Evolutionary conservation across 1,284 basidiomycete species (phyloP), one percentile per base, ranked within the genome.

Genomic region (Volvariella volvacea): DNA sequence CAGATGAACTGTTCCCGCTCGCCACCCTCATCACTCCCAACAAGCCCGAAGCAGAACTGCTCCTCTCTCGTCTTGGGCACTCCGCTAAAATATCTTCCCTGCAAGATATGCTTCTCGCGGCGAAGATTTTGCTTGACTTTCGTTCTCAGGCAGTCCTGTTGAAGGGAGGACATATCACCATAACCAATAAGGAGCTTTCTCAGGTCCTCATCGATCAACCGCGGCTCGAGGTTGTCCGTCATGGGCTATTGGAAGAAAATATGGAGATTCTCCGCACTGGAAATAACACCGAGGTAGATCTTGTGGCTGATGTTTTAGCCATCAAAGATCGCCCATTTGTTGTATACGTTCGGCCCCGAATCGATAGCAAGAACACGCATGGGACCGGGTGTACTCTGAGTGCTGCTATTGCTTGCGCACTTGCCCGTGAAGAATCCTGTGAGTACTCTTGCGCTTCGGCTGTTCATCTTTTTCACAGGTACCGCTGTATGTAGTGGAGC

Each of bases 381-480:
- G 94, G 94, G 1, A 97, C 94, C 0, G 94, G 94, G 1, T 98
- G 93, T 60, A 97, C 94, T 0, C 71, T 97, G 7, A 87, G 84
- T 32, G 83, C 92, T 0, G 90, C 92, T 0, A 73, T 96, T 12
- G 83, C 87, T 1, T 83, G 82, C 42, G 71, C 72, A 17, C 65
- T 92, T 10, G 82, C 77, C 0, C 67, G 69, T 31, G 82, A 82
- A 30, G 53, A 56, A 10, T 54, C 58, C 1, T 54, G 83, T 82
- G 53, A 59, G 73, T 66, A 37, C 3, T 36, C 34, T 20, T 6
- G 15, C 15, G 15, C 34, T 28, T 12, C 2, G 15, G 16, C 9
- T 15, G 16, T 42, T 19, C n/a, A 41, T 42, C 22, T 4, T 21
- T 46, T 22, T 19, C 6, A 3, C 19, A 16, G 20, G 10, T 4